phyloP scores from a whole-genome alignment of 768 basidiomycete species.

The Lactarius sp. region DNA sequence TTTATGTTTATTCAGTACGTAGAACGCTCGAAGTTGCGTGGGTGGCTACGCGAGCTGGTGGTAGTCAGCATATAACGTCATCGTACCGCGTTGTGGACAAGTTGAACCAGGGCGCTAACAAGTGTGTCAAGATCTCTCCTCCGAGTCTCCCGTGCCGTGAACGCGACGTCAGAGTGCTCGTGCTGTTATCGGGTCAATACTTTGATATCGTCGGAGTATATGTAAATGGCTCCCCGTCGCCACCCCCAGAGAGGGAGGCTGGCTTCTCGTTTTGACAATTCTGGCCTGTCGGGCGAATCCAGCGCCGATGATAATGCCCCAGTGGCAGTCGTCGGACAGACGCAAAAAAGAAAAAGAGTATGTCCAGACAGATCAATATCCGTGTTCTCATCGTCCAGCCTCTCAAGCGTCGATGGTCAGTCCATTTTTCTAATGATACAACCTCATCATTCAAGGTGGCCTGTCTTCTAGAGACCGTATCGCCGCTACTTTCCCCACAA shows the following conservation, averaged over 20 bases:
- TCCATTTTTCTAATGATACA: not conserved
- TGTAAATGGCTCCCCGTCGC: not conserved
- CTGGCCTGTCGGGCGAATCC: not conserved
- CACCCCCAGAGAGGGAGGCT: not conserved
- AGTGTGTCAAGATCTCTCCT: not conserved
- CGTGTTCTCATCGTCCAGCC: not conserved
- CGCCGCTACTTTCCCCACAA: not conserved
- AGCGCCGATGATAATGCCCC: not conserved
- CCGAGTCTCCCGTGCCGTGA: not conserved
- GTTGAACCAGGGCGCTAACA: not conserved
- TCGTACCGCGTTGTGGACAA: not conserved
- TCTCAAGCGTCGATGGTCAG: slow-evolving; percentile 13
- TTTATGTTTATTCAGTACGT: no score
- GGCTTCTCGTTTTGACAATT: not conserved
- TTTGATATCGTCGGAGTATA: not conserved
- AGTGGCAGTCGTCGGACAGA: not conserved
- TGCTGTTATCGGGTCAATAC: not conserved
- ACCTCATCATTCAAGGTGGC: not conserved
- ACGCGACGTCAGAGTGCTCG: not conserved
- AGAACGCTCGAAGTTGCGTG: no score
- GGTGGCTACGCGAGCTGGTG: no score
- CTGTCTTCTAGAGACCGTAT: slow-evolving; percentile 1
- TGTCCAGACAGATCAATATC: not conserved
- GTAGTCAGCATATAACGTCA: not conserved
- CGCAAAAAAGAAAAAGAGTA: not conserved